Percentiles rank a stretch among this genome's conserved stretches.
Conservation (phyloP, 2,329 filamentous ascomycete genomes). For the Penicillium sp. region DNA sequence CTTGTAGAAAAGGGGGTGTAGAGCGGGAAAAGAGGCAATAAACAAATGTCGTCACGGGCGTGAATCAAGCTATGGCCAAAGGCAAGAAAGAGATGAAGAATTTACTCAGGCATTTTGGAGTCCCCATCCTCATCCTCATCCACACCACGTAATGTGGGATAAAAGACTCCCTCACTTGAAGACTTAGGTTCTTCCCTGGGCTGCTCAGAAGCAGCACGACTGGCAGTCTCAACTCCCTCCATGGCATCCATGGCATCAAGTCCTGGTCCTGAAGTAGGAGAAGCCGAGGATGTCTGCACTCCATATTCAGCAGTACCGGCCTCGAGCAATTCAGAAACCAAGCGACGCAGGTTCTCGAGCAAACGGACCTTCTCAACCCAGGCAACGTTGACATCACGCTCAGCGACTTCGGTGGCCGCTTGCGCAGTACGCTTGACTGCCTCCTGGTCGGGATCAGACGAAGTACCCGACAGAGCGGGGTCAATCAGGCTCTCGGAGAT, state of each 20-base stretch:
- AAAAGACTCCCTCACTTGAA: conserved; percentile 29
- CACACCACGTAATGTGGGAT: conserved; percentile 33
- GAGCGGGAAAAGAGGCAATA: conserved; percentile 6
- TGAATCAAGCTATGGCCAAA: conserved; percentile 9
- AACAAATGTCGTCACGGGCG: conserved; percentile 20
- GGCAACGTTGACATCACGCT: conserved; percentile 48
- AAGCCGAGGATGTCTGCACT: conserved; percentile 13
- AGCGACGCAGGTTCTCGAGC: conserved; percentile 58
- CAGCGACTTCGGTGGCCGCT: conserved; percentile 41
- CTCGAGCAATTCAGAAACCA: conserved; percentile 56
- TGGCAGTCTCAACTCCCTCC: conserved; percentile 36
- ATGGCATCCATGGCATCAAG: too few species aligned
- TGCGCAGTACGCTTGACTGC: conserved; percentile 37
- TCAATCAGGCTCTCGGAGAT: conserved; percentile 44
- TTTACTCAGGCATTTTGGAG: conserved; percentile 34
- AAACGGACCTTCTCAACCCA: conserved; percentile 66
- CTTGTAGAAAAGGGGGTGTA: neutral
- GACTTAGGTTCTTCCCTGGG: conserved; percentile 28
- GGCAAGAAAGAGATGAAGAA: neutral
- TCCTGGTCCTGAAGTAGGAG: conserved; percentile 20
- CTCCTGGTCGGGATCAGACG: conserved; percentile 31
- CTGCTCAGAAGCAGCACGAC: conserved; percentile 47
- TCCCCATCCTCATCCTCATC: conserved; percentile 39
- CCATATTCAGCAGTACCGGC: conserved; percentile 36
- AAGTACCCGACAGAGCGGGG: conserved; percentile 38